Evolutionary conservation across 352 stramenopile genomes (phyloP), one percentile per base, ranked within the genome.

Genomic region (Thraustotheca clavata): DNA sequence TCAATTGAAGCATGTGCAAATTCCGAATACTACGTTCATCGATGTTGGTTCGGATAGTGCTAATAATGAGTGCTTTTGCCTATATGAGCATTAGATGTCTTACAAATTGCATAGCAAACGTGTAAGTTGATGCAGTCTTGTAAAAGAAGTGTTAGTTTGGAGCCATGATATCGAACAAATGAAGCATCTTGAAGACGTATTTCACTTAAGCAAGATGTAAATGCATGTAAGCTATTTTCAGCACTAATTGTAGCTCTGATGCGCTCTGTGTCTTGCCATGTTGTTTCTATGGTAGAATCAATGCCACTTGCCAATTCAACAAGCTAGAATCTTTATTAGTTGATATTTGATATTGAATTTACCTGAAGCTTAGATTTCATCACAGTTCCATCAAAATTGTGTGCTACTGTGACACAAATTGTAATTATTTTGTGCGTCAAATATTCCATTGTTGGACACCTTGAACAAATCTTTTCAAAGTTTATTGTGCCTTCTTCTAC

Each of bases 121-220:
- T 63, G 34, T 18, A 49, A 27, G 20, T 35, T 22, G 12, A 63
- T 20, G 36, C 55, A 63, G 27, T 91, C 82, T 65, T 91, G 82
- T 31, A 91, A 71, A 29, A 91, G 59, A 26, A 89, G 76, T 1
- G 82, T 91, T 49, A 91, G 77, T 59, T 91, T 89, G 52, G 82
- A 89, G 60, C 76, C 78, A 69, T 91, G 79, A 54, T 89, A 91
- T 9, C 82, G 77, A 11, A 91, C 78, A 40, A 86, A 88, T 24
- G 75, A 49, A n/a, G 71, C 63, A 46, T 77, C 70, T 48, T 76
- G 73, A 11, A 79, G 43, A 0, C 82, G 76, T 16, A 87, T 76
- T 9, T 88, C 78, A 1, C 72, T 72, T 1, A 91, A 68, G 7
- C 76, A 75, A 12, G 72, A 80, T 1, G 83, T 69, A 0, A 91